These are phyloP conservation scores for Edaphochlamys debaryana DNA, from an alignment of 139 green algal species.

Conservation along the genomic window DNA sequence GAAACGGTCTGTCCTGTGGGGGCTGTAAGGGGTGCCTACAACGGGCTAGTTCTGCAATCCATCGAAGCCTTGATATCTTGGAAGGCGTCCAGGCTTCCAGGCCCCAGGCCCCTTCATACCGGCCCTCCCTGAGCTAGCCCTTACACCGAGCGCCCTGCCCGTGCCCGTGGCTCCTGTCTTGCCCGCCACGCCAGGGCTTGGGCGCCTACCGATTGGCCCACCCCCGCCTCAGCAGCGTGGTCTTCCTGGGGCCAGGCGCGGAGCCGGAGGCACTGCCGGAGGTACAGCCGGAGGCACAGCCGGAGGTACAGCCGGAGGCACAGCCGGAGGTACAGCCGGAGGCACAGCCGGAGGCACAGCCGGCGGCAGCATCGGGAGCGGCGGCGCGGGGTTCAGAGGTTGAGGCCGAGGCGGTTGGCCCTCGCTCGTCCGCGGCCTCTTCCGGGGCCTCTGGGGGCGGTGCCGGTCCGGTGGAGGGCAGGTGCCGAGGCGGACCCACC, in stretches of 20 bases:
- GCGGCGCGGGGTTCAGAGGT: neutral
- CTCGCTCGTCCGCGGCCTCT: neutral
- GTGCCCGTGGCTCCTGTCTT: too few relatives aligned
- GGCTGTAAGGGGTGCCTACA: too few relatives aligned
- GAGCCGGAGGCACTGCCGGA: too few relatives aligned
- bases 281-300: too few relatives aligned
- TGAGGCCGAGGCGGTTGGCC: too few relatives aligned
- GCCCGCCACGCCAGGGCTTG: constrained; percentile 23
- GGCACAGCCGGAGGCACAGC: neutral
- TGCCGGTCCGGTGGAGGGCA: neutral
- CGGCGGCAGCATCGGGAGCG: too few relatives aligned
- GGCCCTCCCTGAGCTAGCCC: neutral
- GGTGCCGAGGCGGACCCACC: constrained; percentile 41
- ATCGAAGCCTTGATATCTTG: too few relatives aligned
- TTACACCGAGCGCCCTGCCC: too few relatives aligned
- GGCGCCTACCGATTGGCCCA: constrained; percentile 32
- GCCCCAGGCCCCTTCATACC: neutral
- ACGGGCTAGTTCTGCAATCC: too few relatives aligned
- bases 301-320: too few relatives aligned
- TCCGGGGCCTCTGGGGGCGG: neutral
- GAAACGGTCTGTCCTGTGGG: too few relatives aligned
- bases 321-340: neutral
- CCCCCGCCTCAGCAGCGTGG: constrained; percentile 46
- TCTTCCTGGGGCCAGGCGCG: constrained; percentile 51
- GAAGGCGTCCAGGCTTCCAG: too few relatives aligned